A percentile compares a stretch with the other conserved stretches of the same genome.
Conservation (phyloP, 2,329 filamentous ascomycete species). For the Colletotrichum graminicola region DNA sequence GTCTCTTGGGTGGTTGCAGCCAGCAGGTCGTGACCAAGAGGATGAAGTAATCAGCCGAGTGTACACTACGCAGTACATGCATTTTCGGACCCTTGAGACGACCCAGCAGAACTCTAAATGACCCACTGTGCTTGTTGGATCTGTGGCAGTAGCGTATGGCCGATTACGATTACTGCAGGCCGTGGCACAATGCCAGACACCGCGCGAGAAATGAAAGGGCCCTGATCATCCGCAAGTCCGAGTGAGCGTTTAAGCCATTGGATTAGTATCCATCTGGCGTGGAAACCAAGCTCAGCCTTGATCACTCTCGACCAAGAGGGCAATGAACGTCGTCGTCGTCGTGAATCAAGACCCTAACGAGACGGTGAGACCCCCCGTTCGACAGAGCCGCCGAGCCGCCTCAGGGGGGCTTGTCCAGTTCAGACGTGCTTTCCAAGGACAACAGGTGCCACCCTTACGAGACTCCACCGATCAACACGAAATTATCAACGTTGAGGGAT, state of each 20-base stretch:
- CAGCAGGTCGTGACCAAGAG: conserved; percentile 6
- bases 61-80: neutral
- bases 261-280: conserved; percentile 23
- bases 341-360: conserved; percentile 25
- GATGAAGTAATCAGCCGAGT: neutral
- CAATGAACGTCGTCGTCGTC: conserved; percentile 16
- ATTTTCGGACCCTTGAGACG: conserved; percentile 12
- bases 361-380: conserved; percentile 40
- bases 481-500: conserved; percentile 22
- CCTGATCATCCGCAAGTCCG: conserved; percentile 30
- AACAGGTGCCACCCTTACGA: conserved; percentile 14
- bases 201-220: conserved; percentile 35
- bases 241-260: conserved; percentile 15
- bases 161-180: conserved; percentile 30
- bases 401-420: conserved; percentile 32
- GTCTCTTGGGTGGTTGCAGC: neutral
- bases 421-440: conserved; percentile 25
- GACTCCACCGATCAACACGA: conserved; percentile 34
- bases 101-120: conserved; percentile 30
- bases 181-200: conserved; percentile 31
- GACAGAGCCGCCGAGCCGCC: conserved; percentile 40
- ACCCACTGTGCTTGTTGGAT: conserved; percentile 19
- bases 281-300: conserved; percentile 18
- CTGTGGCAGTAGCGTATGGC: conserved; percentile 38
- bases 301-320: conserved; percentile 16